These are phyloP conservation scores for Calonectria honghensis DNA, from an alignment of 2,329 filamentous ascomycete genomes.

Conservation along the genomic window DNA sequence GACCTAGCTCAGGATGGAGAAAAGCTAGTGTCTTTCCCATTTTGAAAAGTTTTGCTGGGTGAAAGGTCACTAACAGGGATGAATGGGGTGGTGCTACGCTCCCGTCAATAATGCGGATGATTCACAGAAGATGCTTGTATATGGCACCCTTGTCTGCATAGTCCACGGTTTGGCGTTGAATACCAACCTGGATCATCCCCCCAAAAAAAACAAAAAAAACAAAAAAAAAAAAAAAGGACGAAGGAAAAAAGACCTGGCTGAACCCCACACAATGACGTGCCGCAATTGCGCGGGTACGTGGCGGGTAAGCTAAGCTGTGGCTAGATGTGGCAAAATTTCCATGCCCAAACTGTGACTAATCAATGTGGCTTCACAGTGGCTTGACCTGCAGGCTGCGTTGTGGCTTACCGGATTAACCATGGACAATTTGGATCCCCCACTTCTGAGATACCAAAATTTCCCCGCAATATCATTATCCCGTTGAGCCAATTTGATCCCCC, in stretches of 20 bases:
- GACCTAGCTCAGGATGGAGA: slow-evolving; percentile 29
- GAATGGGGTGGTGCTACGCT: neutral
- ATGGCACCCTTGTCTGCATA: neutral
- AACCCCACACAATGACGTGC: slow-evolving; percentile 8
- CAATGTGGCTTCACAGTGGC: neutral
- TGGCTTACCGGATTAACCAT: slow-evolving; percentile 28
- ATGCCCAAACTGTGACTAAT: neutral
- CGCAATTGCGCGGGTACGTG: neutral
- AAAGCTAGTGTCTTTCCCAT: slow-evolving; percentile 19
- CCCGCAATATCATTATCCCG: neutral
- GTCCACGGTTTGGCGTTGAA: neutral
- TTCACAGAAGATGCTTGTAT: neutral
- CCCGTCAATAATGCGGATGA: neutral
- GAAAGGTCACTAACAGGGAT: neutral
- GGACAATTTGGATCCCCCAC: slow-evolving; percentile 4
- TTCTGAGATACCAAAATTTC: neutral
- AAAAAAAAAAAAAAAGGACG: too few species aligned
- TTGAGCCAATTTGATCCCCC: neutral
- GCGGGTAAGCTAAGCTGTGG: neutral
- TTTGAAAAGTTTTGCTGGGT: slow-evolving; percentile 13
- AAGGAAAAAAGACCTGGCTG: neutral
- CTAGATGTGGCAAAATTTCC: neutral
- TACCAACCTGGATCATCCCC: too few species aligned
- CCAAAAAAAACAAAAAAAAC: neutral
- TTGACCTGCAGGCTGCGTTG: neutral